phyloP scores from a whole-genome alignment of 805 yeast species.

The Clavispora phyllophila region DNA sequence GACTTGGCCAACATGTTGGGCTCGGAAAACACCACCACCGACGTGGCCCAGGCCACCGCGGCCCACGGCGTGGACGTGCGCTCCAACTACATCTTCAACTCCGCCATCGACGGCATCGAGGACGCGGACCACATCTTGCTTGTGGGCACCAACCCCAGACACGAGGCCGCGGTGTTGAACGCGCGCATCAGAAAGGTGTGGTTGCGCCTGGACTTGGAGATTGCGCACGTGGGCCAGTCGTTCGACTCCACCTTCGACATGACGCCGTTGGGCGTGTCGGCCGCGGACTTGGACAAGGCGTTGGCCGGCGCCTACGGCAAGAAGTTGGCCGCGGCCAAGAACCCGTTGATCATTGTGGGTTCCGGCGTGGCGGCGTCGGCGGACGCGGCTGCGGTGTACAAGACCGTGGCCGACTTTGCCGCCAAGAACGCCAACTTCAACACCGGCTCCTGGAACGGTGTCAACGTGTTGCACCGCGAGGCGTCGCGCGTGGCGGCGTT shows the following conservation, averaged over 20 bases:
- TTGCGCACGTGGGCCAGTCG: conserved; percentile 68
- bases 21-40: conserved; percentile 76
- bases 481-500: conserved; percentile 86
- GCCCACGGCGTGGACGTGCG: conserved; percentile 71
- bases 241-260: conserved; percentile 74
- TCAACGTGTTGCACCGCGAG: conserved; percentile 74
- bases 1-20: conserved; percentile 73
- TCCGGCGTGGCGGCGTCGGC: conserved; percentile 68
- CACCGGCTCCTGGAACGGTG: conserved; percentile 76
- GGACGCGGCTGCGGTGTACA: conserved; percentile 59
- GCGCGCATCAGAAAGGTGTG: conserved; percentile 78
- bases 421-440: conserved; percentile 51
- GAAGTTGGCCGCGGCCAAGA: conserved; percentile 59
- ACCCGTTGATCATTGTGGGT: conserved; percentile 77
- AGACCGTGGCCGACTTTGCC: conserved; percentile 57
- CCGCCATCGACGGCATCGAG: conserved; percentile 73
- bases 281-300: conserved; percentile 53
- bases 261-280: conserved; percentile 58
- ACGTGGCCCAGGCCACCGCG: conserved; percentile 51
- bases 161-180: conserved; percentile 84
- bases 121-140: conserved; percentile 77
- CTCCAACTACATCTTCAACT: conserved; percentile 75
- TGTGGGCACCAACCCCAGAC: conserved; percentile 84
- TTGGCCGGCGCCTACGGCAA: conserved; percentile 65
- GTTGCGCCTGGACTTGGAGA: conserved; percentile 62